A percentile compares a stretch with the other conserved stretches of the same genome.
Evolutionary conservation across 495 filamentous ascomycete genomes (phyloP).

Genomic region (Daldinia vernicosa): DNA sequence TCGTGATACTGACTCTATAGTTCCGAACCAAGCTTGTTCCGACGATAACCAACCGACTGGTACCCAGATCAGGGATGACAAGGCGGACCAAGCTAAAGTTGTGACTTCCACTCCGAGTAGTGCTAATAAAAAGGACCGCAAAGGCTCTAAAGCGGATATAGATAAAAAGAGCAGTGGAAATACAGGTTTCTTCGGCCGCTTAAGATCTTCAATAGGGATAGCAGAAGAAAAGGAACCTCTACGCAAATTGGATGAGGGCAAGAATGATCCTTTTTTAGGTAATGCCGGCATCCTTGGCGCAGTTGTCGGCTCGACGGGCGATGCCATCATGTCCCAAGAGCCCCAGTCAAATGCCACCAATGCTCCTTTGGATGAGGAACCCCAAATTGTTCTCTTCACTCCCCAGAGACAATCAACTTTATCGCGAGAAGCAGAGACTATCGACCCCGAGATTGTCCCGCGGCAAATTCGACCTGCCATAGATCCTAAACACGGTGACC

Average conservation of each 20-base stretch:
- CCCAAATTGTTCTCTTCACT: slow-evolving; percentile 22
- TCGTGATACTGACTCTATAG: slow-evolving; percentile 55
- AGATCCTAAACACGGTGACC: slow-evolving; percentile 64
- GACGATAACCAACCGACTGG: slow-evolving; percentile 48
- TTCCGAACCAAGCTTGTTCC: slow-evolving; percentile 50
- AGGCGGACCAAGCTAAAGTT: slow-evolving; percentile 53
- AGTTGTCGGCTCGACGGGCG: slow-evolving; percentile 65
- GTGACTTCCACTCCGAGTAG: slow-evolving; percentile 49
- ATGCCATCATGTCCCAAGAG: slow-evolving; percentile 54
- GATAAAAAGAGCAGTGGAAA: slow-evolving; percentile 43
- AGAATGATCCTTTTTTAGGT: slow-evolving; percentile 68
- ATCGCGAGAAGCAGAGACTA: slow-evolving; percentile 47
- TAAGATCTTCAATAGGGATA: slow-evolving; percentile 47
- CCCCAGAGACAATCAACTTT: slow-evolving; percentile 34
- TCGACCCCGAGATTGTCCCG: slow-evolving; percentile 62
- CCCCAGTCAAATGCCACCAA: slow-evolving; percentile 55
- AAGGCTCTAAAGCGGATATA: slow-evolving; percentile 45
- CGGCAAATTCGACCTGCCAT: slow-evolving; percentile 64
- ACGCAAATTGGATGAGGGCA: slow-evolving; percentile 44
- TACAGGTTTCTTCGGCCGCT: slow-evolving; percentile 50
- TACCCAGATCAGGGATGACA: slow-evolving; percentile 31
- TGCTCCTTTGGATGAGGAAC: slow-evolving; percentile 42
- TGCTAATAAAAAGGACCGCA: slow-evolving; percentile 35
- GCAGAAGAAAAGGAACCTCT: slow-evolving; percentile 40
- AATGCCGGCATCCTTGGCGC: slow-evolving; percentile 68